These are phyloP conservation scores for Stephanocyclus meneghinianus DNA, from an alignment of 352 stramenopile species.

Conservation along the genomic window DNA sequence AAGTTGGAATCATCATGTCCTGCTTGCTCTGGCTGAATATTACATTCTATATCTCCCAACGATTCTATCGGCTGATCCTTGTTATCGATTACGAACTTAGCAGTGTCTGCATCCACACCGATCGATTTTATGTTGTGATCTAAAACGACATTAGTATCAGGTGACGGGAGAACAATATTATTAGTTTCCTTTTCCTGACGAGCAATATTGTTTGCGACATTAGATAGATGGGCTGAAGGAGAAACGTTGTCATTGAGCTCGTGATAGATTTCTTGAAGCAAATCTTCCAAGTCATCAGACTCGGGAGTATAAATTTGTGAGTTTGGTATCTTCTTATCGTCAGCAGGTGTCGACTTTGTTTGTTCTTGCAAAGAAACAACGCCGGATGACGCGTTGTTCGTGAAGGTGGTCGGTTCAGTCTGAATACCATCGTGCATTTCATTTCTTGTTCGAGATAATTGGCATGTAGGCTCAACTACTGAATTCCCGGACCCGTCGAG, in stretches of 20 bases:
- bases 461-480: not conserved
- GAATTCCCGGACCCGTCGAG: too few relatives aligned
- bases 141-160: not conserved
- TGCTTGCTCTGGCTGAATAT: not conserved
- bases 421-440: not conserved
- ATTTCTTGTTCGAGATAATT: not conserved
- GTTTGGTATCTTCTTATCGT: not conserved
- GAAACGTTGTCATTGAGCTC: slow-evolving; percentile 30
- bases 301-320: slow-evolving; percentile 1
- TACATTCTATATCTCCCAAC: not conserved
- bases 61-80: not conserved
- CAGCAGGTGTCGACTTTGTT: not conserved
- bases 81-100: not conserved
- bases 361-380: not conserved
- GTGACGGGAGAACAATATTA: not conserved
- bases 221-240: not conserved
- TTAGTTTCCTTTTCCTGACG: not conserved
- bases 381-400: not conserved
- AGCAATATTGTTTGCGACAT: not conserved
- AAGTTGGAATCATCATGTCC: too few relatives aligned
- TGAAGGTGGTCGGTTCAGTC: not conserved
- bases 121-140: not conserved
- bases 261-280: slow-evolving; percentile 51
- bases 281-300: slow-evolving; percentile 36
- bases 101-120: not conserved